phyloP scores from a whole-genome alignment of 148 eudicot species.

The Vaccinium corymbosum region DNA sequence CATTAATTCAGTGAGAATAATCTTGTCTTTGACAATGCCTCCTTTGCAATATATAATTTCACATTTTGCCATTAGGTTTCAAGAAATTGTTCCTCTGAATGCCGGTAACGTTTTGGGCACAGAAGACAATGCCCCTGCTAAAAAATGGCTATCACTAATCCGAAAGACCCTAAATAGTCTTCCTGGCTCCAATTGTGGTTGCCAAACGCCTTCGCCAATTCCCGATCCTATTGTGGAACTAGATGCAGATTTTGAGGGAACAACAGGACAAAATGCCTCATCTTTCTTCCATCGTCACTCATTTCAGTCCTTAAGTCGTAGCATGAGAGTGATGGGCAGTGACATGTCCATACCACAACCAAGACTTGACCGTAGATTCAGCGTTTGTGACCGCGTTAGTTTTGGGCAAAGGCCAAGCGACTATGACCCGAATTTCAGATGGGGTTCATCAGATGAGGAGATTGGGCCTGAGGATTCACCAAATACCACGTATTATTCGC shows the following conservation, averaged over 20 bases:
- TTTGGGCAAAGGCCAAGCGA: constrained; percentile 57
- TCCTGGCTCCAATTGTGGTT: constrained; percentile 56
- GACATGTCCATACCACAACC: constrained; percentile 47
- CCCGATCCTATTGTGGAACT: constrained; percentile 78
- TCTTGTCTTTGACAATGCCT: background rate
- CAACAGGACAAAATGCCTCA: constrained; percentile 46
- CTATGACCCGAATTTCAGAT: constrained; percentile 51
- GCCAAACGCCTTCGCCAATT: constrained; percentile 60
- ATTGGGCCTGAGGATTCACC: constrained; percentile 48
- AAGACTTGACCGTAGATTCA: constrained; percentile 63
- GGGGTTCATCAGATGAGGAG: constrained; percentile 80
- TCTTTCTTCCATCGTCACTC: constrained; percentile 69
- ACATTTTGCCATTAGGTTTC: constrained; percentile 54
- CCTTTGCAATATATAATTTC: background rate
- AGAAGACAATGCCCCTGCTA: constrained; percentile 91
- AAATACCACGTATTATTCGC: constrained; percentile 40
- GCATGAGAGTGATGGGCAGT: constrained; percentile 57
- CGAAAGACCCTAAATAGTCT: constrained; percentile 68
- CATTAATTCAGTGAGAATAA: background rate
- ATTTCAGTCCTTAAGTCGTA: constrained; percentile 69
- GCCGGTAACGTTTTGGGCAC: constrained; percentile 98
- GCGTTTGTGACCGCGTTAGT: constrained; percentile 76
- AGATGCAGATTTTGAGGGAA: constrained; percentile 72
- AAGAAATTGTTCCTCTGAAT: constrained; percentile 95
- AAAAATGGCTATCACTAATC: constrained; percentile 82